phyloP scores from a whole-genome alignment of 345 rosid species.

The Populus euphratica region DNA sequence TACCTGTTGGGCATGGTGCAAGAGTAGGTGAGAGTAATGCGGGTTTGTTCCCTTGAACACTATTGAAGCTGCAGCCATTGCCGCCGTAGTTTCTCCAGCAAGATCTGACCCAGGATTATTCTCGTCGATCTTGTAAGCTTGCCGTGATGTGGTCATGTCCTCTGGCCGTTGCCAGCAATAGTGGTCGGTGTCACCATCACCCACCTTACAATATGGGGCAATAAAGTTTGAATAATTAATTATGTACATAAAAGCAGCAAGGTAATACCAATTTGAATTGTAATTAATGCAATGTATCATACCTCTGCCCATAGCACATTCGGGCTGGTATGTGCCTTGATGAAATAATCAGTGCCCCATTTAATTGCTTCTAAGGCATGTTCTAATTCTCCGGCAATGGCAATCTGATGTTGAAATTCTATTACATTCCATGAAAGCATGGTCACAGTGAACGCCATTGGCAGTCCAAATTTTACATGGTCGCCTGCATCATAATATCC shows the following conservation, averaged over 20 bases:
- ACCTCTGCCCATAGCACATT: conserved; percentile 33
- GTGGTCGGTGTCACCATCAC: conserved; percentile 32
- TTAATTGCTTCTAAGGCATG: conserved; percentile 32
- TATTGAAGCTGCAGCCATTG: conserved; percentile 65
- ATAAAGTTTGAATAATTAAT: neutral
- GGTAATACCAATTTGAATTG: neutral
- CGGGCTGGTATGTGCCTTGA: conserved; percentile 31
- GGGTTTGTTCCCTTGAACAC: conserved; percentile 34
- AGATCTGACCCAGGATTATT: conserved; percentile 66
- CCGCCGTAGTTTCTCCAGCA: conserved; percentile 65
- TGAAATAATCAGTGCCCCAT: conserved; percentile 36
- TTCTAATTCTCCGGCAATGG: conserved; percentile 18
- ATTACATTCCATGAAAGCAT: conserved; percentile 32
- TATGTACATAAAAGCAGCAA: neutral
- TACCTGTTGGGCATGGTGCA: conserved; percentile 59
- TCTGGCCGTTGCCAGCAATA: conserved; percentile 33
- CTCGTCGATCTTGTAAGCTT: conserved; percentile 32
- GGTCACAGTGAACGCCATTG: conserved; percentile 30
- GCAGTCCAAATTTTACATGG: conserved; percentile 33
- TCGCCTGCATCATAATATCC: conserved; percentile 37
- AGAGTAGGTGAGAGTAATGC: conserved; percentile 39
- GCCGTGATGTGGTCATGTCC: conserved; percentile 66
- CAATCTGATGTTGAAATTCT: conserved; percentile 26
- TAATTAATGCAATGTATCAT: neutral
- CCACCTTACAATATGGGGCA: neutral